phyloP scores from a whole-genome alignment of 2,329 filamentous ascomycete genomes.

The Calonectria montana region DNA sequence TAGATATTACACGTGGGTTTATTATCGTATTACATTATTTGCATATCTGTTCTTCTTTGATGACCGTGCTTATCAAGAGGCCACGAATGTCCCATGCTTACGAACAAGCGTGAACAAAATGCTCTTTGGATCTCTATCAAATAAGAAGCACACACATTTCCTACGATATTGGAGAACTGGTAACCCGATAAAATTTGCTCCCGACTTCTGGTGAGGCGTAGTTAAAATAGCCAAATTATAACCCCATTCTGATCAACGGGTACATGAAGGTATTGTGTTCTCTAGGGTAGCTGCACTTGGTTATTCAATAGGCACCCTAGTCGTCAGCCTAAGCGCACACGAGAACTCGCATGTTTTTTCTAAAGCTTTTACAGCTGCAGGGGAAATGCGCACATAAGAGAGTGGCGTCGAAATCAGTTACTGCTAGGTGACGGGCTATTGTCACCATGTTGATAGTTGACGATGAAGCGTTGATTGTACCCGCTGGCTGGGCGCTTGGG shows the following conservation, averaged over 20 bases:
- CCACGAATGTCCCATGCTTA: too few relatives aligned
- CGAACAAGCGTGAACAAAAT: too few relatives aligned
- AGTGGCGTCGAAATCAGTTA: not conserved
- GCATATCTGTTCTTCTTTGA: not conserved
- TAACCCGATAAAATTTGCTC: too few relatives aligned
- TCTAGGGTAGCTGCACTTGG: not conserved
- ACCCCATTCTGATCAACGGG: not conserved
- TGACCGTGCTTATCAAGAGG: too few relatives aligned
- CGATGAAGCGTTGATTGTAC: not conserved
- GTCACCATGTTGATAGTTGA: not conserved
- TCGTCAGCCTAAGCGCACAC: not conserved
- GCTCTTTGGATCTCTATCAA: too few relatives aligned
- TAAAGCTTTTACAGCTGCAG: not conserved
- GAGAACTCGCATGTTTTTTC: not conserved
- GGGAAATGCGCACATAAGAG: not conserved
- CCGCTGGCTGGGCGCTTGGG: slow-evolving; percentile 21
- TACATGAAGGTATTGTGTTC: not conserved
- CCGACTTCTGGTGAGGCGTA: not conserved
- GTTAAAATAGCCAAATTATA: not conserved
- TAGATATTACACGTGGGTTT: too few relatives aligned
- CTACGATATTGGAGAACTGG: too few relatives aligned
- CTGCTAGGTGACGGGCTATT: too few relatives aligned
- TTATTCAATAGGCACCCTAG: not conserved
- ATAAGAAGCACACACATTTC: too few relatives aligned
- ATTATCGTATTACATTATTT: too few relatives aligned